A percentile compares a stretch with the other conserved stretches of the same genome.
phyloP scores from a whole-genome alignment of 1,139 yeast species.

The Pichia sp. region DNA sequence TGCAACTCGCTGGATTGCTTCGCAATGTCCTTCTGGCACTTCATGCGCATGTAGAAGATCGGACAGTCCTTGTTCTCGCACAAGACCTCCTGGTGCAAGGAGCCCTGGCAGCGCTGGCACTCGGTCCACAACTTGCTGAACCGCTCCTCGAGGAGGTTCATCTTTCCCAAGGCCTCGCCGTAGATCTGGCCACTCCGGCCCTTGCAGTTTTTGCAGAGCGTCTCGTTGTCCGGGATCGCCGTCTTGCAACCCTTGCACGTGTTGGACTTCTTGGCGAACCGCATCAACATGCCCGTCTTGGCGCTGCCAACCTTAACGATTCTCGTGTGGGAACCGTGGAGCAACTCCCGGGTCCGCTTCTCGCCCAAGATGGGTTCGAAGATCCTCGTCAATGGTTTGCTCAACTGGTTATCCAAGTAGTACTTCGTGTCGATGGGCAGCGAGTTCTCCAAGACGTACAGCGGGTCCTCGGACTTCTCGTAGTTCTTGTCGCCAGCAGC shows the following conservation, averaged over 20 bases:
- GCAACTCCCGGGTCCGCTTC: constrained; percentile 68
- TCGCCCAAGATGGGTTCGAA: constrained; percentile 95
- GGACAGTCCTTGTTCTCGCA: constrained; percentile 97
- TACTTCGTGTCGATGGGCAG: constrained; percentile 93
- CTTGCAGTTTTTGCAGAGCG: constrained; percentile 75
- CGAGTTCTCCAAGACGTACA: constrained; percentile 86
- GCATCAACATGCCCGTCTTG: constrained; percentile 68
- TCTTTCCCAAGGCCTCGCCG: constrained; percentile 70
- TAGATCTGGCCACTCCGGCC: constrained; percentile 73
- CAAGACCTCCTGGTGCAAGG: constrained; percentile 89
- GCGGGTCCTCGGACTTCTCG: constrained; percentile 95
- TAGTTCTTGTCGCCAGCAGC: constrained; percentile 79
- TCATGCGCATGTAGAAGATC: constrained; percentile 93
- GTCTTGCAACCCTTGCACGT: constrained; percentile 85
- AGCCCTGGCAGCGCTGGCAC: constrained; percentile 97
- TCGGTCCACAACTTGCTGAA: constrained; percentile 95
- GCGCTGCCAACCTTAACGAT: constrained; percentile 65
- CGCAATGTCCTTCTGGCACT: constrained; percentile 82
- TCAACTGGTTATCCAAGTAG: constrained; percentile 85
- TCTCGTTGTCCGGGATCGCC: constrained; percentile 53
- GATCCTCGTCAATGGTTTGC: constrained; percentile 89
- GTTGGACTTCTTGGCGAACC: constrained; percentile 84
- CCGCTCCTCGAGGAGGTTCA: constrained; percentile 75
- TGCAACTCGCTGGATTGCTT: constrained; percentile 65
- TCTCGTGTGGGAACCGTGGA: constrained; percentile 79